Evolutionary conservation across 1,139 yeast genomes (phyloP).

Genomic region (Hyphopichia buzzinii): DNA sequence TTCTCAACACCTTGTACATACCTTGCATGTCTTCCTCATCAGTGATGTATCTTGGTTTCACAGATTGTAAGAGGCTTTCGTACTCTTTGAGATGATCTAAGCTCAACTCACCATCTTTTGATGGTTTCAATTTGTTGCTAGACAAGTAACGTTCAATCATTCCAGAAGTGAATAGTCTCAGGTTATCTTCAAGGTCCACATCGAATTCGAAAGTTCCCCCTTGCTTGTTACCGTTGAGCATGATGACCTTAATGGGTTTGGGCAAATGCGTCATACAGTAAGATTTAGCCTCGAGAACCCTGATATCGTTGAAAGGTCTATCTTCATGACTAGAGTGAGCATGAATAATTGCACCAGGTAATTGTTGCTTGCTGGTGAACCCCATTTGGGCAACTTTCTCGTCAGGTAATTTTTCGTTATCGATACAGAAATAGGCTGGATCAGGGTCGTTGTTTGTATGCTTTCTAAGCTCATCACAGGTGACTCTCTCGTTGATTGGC

Average conservation of each 20-base stretch:
- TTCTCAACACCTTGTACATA: constrained; percentile 20
- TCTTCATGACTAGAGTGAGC: constrained; percentile 27
- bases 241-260: constrained; percentile 29
- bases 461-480: constrained; percentile 20
- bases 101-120: constrained; percentile 10
- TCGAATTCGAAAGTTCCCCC: constrained; percentile 33
- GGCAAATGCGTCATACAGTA: constrained; percentile 29
- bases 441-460: constrained; percentile 20
- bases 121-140: constrained; percentile 9
- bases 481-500: constrained; percentile 17
- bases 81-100: constrained; percentile 22
- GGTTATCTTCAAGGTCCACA: constrained; percentile 19
- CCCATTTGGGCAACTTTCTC: constrained; percentile 22
- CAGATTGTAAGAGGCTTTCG: constrained; percentile 14
- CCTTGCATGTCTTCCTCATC: constrained; percentile 21
- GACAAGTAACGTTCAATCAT: constrained; percentile 20
- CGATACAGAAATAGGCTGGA: constrained; percentile 20
- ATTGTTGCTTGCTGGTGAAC: constrained; percentile 17
- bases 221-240: constrained; percentile 20
- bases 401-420: constrained; percentile 17
- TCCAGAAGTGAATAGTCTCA: constrained; percentile 21
- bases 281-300: constrained; percentile 28
- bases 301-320: constrained; percentile 24
- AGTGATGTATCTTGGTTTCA: constrained; percentile 18
- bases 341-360: constrained; percentile 28